These are phyloP conservation scores for Royoungia palumana DNA, from an alignment of 768 basidiomycete species.

Conservation along the genomic window DNA sequence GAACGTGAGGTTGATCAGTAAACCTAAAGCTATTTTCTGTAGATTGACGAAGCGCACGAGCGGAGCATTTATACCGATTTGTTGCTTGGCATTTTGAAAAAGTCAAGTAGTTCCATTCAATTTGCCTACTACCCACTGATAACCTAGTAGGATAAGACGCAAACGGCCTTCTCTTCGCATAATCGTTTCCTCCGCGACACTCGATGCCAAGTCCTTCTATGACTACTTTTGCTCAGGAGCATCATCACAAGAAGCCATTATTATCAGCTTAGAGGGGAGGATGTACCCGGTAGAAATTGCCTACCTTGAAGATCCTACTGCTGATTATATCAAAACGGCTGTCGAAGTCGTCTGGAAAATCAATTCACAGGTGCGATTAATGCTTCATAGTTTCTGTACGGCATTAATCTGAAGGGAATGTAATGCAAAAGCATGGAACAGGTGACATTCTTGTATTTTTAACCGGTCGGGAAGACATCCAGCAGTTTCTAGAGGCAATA, in stretches of 20 bases:
- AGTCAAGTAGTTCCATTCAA: conserved; percentile 46
- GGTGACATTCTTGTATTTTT: conserved; percentile 95
- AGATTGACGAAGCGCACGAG: conserved; percentile 99
- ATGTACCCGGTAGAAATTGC: conserved; percentile 95
- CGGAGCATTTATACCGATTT: conserved; percentile 95
- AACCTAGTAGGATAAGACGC: conserved; percentile 67
- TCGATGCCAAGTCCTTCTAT: conserved; percentile 86
- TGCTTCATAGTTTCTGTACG: background rate
- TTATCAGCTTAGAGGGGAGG: conserved; percentile 89
- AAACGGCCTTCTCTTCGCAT: conserved; percentile 88
- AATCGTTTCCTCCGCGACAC: conserved; percentile 93
- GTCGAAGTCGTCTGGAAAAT: conserved; percentile 84
- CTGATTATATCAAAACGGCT: conserved; percentile 80
- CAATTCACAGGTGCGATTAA: conserved; percentile 59
- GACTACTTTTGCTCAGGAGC: conserved; percentile 80
- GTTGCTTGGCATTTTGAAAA: conserved; percentile 87
- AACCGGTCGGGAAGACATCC: conserved; percentile 96
- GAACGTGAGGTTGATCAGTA: background rate
- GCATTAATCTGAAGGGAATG: background rate
- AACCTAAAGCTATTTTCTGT: conserved; percentile 1
- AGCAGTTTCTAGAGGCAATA: conserved; percentile 77
- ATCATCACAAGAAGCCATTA: conserved; percentile 66
- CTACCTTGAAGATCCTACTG: conserved; percentile 72
- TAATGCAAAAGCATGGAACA: conserved; percentile 53
- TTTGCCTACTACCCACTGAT: conserved; percentile 1